phyloP scores from a whole-genome alignment of 1,284 basidiomycete species.

The Rhodotorula sp. region DNA sequence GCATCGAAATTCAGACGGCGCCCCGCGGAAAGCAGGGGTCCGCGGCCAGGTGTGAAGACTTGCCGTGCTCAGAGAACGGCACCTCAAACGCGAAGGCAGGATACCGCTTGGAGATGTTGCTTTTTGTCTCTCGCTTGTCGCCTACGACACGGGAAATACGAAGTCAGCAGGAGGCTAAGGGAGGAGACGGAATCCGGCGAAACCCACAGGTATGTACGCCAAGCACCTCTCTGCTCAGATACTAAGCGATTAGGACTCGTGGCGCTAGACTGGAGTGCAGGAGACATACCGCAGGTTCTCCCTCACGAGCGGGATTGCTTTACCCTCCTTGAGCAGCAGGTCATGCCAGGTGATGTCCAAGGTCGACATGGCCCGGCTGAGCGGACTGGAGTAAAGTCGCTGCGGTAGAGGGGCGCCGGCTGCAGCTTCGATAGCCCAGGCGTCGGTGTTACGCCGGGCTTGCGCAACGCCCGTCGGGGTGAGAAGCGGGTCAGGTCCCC shows the following conservation, averaged over 20 bases:
- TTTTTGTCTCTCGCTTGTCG: conserved; percentile 63
- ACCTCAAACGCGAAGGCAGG: conserved; percentile 66
- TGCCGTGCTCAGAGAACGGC: conserved; percentile 63
- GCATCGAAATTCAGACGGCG: too few relatives aligned
- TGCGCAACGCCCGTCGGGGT: conserved; percentile 68
- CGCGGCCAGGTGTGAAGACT: background rate
- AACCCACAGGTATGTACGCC: conserved; percentile 66
- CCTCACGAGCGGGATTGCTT: conserved; percentile 54
- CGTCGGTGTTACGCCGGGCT: conserved; percentile 59
- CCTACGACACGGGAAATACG: conserved; percentile 30
- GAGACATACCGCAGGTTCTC: conserved; percentile 49
- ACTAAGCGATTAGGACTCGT: background rate
- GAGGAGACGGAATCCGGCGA: background rate
- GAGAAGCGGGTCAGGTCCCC: conserved; percentile 69
- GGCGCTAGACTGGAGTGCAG: background rate
- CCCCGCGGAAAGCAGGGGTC: background rate
- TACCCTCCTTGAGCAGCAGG: conserved; percentile 44
- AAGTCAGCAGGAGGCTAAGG: background rate
- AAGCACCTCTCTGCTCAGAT: conserved; percentile 59
- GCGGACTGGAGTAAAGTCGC: conserved; percentile 68
- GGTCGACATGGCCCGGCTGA: conserved; percentile 71
- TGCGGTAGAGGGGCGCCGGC: conserved; percentile 63
- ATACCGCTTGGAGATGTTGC: conserved; percentile 61
- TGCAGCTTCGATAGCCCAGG: conserved; percentile 63
- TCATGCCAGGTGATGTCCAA: conserved; percentile 62